These are phyloP conservation scores for Lentinus tigrinus DNA, from an alignment of 768 basidiomycete genomes.

Conservation along the genomic window DNA sequence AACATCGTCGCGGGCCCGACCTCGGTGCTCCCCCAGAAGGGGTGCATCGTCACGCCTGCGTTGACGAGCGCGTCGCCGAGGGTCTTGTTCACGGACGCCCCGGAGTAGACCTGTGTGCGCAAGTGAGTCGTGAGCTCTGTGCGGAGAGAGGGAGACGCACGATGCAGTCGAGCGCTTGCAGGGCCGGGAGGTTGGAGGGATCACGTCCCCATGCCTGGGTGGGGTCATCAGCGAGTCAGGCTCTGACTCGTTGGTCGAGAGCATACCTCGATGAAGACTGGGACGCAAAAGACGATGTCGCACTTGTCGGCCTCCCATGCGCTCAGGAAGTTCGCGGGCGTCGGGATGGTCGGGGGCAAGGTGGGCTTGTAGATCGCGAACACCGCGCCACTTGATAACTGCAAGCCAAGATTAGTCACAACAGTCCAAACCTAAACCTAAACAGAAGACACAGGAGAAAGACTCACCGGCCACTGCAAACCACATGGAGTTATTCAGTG, in stretches of 20 bases:
- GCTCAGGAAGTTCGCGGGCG: slow-evolving; percentile 12
- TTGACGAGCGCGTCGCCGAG: slow-evolving; percentile 1
- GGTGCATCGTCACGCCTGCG: neutral
- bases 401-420: too few species aligned
- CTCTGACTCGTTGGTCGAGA: neutral
- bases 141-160: neutral
- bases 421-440: too few species aligned
- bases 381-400: slow-evolving; percentile 7
- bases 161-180: slow-evolving; percentile 8
- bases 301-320: slow-evolving; percentile 1
- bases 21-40: slow-evolving; percentile 12
- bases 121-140: too few species aligned
- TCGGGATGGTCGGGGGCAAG: slow-evolving; percentile 3
- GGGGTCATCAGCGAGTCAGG: too few species aligned
- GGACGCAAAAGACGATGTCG: slow-evolving; percentile 13
- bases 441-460: neutral
- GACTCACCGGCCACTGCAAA: slow-evolving; percentile 1
- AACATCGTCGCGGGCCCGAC: slow-evolving; percentile 11
- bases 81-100: neutral
- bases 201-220: slow-evolving; percentile 11
- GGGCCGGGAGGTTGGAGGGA: neutral
- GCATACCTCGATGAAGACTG: slow-evolving; percentile 14
- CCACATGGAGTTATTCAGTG: neutral
- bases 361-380: slow-evolving; percentile 11
- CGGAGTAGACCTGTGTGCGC: neutral